Conservation (phyloP, 225 moss, liverwort and hornwort species). For the Asterella californica region DNA sequence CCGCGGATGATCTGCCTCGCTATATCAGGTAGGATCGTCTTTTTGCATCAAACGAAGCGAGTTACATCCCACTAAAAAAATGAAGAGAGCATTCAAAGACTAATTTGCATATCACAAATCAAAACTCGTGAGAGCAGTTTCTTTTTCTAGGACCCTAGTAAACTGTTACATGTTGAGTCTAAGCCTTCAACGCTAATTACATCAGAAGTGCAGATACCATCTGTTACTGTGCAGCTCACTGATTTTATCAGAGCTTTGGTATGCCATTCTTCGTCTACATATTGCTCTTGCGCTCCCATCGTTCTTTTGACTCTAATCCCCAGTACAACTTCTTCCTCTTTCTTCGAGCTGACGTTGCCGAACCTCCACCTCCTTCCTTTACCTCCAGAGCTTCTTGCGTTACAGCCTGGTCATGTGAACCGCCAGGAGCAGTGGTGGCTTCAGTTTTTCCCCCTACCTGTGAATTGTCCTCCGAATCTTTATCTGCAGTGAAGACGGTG, state of each 20-base stretch:
- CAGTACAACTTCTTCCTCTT: slow-evolving; percentile 50
- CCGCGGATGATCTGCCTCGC: slow-evolving; percentile 66
- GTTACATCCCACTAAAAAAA: background rate
- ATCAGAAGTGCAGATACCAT: background rate
- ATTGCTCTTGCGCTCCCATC: slow-evolving; percentile 57
- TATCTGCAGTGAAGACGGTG: background rate
- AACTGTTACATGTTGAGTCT: background rate
- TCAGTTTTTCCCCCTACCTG: background rate
- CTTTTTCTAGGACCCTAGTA: background rate
- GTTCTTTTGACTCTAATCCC: slow-evolving; percentile 46
- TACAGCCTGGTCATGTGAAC: background rate
- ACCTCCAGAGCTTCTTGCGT: background rate
- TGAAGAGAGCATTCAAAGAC: background rate
- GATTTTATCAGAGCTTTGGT: too few species aligned
- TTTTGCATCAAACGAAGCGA: background rate
- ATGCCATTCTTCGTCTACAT: slow-evolving; percentile 27
- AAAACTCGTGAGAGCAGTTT: background rate
- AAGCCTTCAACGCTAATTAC: background rate
- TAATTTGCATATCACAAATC: background rate
- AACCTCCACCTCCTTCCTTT: background rate
- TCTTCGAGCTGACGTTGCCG: slow-evolving; percentile 12
- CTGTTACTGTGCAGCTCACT: background rate
- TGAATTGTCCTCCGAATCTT: background rate
- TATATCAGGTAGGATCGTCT: slow-evolving; percentile 65
- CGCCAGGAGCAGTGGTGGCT: background rate